Base-by-base conservation (phyloP, 2,329 filamentous ascomycete genomes). In the Ophiosphaerella herpotricha region DNA sequence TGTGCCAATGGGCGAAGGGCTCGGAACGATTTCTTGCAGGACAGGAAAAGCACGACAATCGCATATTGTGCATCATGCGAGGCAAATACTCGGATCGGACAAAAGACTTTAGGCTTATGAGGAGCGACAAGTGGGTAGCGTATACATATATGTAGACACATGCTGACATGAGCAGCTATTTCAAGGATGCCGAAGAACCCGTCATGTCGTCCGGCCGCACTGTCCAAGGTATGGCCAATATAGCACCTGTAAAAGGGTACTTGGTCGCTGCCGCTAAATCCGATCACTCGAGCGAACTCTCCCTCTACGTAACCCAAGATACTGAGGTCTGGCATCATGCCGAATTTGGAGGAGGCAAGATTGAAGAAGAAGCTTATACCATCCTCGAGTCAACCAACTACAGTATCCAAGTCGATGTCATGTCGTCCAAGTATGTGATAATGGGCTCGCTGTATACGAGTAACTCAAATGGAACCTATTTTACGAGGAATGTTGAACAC, bases 401-500 rank as follows among this genome's bases (percentile, higher is more conserved):
- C 78, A 97, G 93, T 77, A 91, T 99, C 62, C 93, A 97, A 75
- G 86, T 99, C 47, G 92, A 97, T 73, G 92, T 97, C 56, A 87
- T 93, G 82, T 90, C 88, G 1, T 81, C 80, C 9, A 76, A 73
- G 48, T 82, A 82, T 11, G 82, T 81, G 33, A 84, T 88, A 0
- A 93, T 96, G 84, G 95, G 94, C 31, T 86, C 89, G 9, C 80
- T 99, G 48, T 93, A 97, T 67, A 96, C 91, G 5, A 97, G 93
- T 70, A 99, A 99, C 71, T 97, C 92, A 29, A 95, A 97, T 69
- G 94, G 94, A 53, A 97, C 91, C 2, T 97, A 93, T 73, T 99
- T 97, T 71, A 94, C 89, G 2, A 86, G 88, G 66, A 97, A 96
- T 64, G 83, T 93, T 48, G 89, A 95, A 51, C 88, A 97, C 71